Evolutionary conservation across 495 filamentous ascomycete species (phyloP).

Genomic region (Aspergillus bertholletiae): DNA sequence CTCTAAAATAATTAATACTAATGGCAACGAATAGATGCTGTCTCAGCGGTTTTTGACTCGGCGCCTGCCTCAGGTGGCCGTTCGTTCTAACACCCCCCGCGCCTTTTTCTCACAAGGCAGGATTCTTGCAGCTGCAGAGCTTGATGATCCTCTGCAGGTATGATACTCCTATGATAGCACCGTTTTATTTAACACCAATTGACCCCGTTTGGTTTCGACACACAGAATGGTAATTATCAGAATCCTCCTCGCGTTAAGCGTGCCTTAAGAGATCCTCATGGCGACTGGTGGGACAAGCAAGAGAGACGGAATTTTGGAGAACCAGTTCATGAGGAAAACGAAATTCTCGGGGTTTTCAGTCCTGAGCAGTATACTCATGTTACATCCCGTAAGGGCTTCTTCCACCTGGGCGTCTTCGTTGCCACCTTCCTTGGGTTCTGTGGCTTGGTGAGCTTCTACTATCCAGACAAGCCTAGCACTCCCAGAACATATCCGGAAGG

Average conservation of each 20-base stretch:
- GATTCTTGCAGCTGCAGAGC: conserved; percentile 51
- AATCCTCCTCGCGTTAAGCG: conserved; percentile 84
- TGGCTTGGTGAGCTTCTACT: conserved; percentile 65
- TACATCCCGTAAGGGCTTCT: conserved; percentile 63
- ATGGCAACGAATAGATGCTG: conserved; percentile 54
- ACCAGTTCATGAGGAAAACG: conserved; percentile 94
- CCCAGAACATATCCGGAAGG: conserved; percentile 81
- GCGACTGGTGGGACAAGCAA: conserved; percentile 96
- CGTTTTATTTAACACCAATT: conserved; percentile 10
- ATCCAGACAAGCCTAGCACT: conserved; percentile 80
- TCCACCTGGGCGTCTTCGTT: conserved; percentile 74
- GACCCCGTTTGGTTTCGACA: conserved; percentile 4
- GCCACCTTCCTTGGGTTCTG: conserved; percentile 64
- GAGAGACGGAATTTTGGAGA: conserved; percentile 95
- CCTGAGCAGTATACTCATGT: conserved; percentile 87
- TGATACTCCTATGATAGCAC: conserved; percentile 9
- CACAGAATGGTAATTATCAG: conserved; percentile 86
- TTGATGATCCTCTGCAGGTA: conserved; percentile 78
- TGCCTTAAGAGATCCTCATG: conserved; percentile 87
- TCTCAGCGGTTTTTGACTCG: conserved; percentile 54
- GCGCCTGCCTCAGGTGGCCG: conserved; percentile 43
- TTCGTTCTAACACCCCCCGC: conserved; percentile 50
- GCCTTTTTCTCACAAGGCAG: conserved; percentile 50
- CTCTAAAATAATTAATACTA: conserved; percentile 13
- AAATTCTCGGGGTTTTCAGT: conserved; percentile 88